Evolutionary conservation across 75 land plant genomes (phyloP), one percentile per base, ranked within the genome.

Genomic region (Adiantum capillusveneris): DNA sequence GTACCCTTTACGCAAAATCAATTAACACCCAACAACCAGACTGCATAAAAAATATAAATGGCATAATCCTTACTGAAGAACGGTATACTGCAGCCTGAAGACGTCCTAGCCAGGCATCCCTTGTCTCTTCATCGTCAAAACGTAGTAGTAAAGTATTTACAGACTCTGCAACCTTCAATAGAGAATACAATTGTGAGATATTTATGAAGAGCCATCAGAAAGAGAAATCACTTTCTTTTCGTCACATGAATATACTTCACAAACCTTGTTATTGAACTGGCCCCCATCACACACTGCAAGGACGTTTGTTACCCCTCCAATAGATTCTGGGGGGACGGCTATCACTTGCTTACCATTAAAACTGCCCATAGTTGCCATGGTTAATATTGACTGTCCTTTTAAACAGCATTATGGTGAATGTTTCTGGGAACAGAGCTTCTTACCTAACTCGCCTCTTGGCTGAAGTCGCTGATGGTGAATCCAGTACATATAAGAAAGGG

Each of bases 401-500:
- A n/a, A n/a, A n/a, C n/a, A n/a, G n/a, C n/a, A n/a, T n/a, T n/a
- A n/a, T n/a, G n/a, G n/a, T n/a, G n/a, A n/a, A n/a, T n/a, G n/a
- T n/a, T n/a, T n/a, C n/a, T n/a, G n/a, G n/a, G 21, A 46, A 17
- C 5, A n/a, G n/a, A 46, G 49, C 17, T 1, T 25, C 28, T 24
- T 65, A 95, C 99, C 93, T 84, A 82, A 82, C 41, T 43, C 67
- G 81, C 6, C 81, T 80, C 61, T 87, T 89, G 62, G 80, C 84
- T 42, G 79, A 54, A 48, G 57, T 73, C 13, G 97, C 68, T 1
- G 29, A 55, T 16, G 85, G 83, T 29, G 74, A 78, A 26, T 95
- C 99, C 31, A 95, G 76, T 41, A 90, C 46, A 63, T 95, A 95
- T 14, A 95, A 79, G 58, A 81, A 90, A 28, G 88, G 92, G n/a